Evolutionary conservation across 2,329 filamentous ascomycete species (phyloP), one percentile per base, ranked within the genome.

Genomic region (Clonostachys solani): DNA sequence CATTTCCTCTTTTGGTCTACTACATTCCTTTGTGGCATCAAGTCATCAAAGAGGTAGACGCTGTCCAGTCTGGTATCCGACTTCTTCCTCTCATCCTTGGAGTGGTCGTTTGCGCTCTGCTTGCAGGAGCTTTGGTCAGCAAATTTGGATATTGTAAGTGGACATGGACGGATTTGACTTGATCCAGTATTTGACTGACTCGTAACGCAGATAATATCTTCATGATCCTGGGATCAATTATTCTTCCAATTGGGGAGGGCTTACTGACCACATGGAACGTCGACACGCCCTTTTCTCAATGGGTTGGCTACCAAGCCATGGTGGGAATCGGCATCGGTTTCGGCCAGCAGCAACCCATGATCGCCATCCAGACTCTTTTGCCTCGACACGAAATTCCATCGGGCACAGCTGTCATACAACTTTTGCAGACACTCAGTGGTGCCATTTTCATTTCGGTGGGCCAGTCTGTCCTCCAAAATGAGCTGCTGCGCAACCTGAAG

Each of bases 51-150:
- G 35, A 29, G 6, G 33, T 36, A 16, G 29, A 23, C 17, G 43
- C 68, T 3, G 61, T 63, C 15, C 52, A 57, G 2, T 61, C 58
- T 6, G 69, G 67, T 6, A 60, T 73, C 16, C 57, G 60, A n/a
- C 68, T 65, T 46, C 51, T 74, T 8, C 65, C 72, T 6, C 54
- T 65, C 15, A 61, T 71, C 36, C 56, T 66, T 5, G 33, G 13
- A 7, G 19, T 18, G 15, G 43, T 34, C 10, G 35, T 81, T 41
- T 66, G 64, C 48, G 75, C 74, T 17, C 61, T 78, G 47, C 48
- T 67, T n/a, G 59, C 65, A 4, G 75, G 75, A 34, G 65, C 52
- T 3, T 46, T 74, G 49, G 71, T 73, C 50, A 19, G 16, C 16
- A 34, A 43, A 2, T 55, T 62, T 2, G 62, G 64, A 7, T 49